Percentiles rank a stretch among this genome's conserved stretches.
These are phyloP conservation scores for Sporothrix brunneoviolacea DNA, from an alignment of 2,329 filamentous ascomycete genomes.

Conservation along the genomic window DNA sequence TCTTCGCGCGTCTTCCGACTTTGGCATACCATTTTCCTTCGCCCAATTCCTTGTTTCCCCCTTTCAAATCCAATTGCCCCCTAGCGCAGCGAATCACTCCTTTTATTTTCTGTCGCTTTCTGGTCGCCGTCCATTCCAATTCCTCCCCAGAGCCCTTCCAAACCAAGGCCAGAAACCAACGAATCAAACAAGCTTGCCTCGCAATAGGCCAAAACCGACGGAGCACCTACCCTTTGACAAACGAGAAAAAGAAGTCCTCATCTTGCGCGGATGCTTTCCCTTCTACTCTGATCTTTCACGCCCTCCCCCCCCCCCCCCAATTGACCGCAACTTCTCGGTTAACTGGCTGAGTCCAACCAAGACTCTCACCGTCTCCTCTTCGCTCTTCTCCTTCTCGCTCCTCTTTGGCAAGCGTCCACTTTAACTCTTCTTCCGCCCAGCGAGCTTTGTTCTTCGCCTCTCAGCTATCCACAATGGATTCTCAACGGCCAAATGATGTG, in stretches of 20 bases:
- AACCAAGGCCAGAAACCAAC: background rate
- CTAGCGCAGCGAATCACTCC: conserved; percentile 8
- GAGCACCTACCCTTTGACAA: background rate
- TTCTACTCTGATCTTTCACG: background rate
- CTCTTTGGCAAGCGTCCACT: conserved; percentile 15
- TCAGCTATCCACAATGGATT: conserved; percentile 43
- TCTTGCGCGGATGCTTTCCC: background rate
- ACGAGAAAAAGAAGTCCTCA: background rate
- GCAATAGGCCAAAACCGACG: background rate
- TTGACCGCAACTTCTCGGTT: too few species aligned
- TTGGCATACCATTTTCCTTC: conserved; percentile 9
- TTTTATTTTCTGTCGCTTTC: conserved; percentile 2
- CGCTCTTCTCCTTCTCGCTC: conserved; percentile 7
- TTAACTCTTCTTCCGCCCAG: background rate
- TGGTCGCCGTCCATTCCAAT: conserved; percentile 2
- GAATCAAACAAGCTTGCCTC: conserved; percentile 3
- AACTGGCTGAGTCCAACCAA: too few species aligned
- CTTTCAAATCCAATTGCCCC: background rate
- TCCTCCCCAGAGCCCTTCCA: background rate
- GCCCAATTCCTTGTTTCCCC: background rate
- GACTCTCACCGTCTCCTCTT: too few species aligned
- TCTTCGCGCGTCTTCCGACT: conserved; percentile 8
- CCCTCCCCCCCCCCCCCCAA: background rate
- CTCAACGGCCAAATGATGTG: conserved; percentile 54
- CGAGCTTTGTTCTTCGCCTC: background rate